phyloP scores from a whole-genome alignment of 2,329 filamentous ascomycete genomes.

The Paraphoma chrysanthemicola region DNA sequence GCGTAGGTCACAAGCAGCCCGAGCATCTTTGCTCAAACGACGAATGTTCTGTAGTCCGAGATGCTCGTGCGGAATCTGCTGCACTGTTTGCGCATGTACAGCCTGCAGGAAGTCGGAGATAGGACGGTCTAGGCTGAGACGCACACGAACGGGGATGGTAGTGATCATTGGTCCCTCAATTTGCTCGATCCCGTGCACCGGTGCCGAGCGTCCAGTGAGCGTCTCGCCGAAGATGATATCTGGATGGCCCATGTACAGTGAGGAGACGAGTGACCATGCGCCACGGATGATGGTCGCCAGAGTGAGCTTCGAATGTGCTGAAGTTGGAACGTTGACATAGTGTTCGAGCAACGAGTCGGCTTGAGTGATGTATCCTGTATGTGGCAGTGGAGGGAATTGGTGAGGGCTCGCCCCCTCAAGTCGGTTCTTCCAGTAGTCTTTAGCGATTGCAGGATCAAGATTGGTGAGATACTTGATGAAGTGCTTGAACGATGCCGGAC shows the following conservation, averaged over 20 bases:
- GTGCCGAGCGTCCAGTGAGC: conserved; percentile 61
- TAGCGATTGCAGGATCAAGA: conserved; percentile 49
- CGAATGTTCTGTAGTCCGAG: conserved; percentile 67
- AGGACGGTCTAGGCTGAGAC: conserved; percentile 51
- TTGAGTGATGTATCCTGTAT: conserved; percentile 53
- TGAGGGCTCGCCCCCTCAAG: conserved; percentile 54
- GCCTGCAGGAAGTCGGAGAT: conserved; percentile 62
- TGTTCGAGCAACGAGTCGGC: conserved; percentile 60
- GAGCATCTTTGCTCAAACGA: conserved; percentile 41
- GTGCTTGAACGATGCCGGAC: conserved; percentile 51
- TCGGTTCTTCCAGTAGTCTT: conserved; percentile 57
- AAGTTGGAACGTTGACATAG: conserved; percentile 50
- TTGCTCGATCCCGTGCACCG: conserved; percentile 56
- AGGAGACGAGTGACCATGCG: conserved; percentile 66
- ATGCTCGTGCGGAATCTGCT: conserved; percentile 70
- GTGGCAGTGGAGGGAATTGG: conserved; percentile 59
- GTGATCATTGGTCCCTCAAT: conserved; percentile 69
- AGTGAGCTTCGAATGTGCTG: conserved; percentile 51
- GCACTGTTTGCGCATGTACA: conserved; percentile 63
- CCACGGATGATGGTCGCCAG: conserved; percentile 61
- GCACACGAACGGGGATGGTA: conserved; percentile 64
- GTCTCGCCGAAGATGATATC: conserved; percentile 67
- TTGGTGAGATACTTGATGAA: conserved; percentile 59
- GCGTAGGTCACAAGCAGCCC: conserved; percentile 43
- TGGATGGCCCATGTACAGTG: conserved; percentile 61